Evolutionary conservation across 768 basidiomycete species (phyloP).

Genomic region (Sutorius australiensis): DNA sequence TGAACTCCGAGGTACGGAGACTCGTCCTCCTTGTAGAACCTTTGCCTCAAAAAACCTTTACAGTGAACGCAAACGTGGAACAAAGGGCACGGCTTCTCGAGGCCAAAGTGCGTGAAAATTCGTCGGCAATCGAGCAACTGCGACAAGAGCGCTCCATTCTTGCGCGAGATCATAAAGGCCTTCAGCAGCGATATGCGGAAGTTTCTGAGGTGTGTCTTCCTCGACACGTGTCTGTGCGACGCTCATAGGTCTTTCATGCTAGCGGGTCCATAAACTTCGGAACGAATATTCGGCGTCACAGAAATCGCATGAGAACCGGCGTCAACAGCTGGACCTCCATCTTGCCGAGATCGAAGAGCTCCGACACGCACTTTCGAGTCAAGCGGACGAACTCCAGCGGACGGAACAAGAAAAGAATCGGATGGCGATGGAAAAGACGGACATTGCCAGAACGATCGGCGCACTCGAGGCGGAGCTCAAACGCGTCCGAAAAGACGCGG

Average conservation of each 20-base stretch:
- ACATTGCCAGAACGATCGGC: constrained; percentile 64
- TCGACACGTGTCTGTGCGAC: background rate
- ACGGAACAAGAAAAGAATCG: constrained; percentile 62
- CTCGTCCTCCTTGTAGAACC: background rate
- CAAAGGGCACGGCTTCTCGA: constrained; percentile 72
- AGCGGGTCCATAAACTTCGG: constrained; percentile 62
- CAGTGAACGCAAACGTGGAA: constrained; percentile 65
- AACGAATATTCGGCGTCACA: constrained; percentile 59
- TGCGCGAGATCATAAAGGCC: constrained; percentile 62
- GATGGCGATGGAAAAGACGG: constrained; percentile 57
- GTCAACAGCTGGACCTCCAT: constrained; percentile 70
- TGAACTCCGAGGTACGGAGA: constrained; percentile 63
- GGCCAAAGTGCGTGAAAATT: constrained; percentile 63
- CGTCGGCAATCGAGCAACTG: constrained; percentile 66
- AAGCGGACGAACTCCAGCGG: constrained; percentile 58
- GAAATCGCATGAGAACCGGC: constrained; percentile 64
- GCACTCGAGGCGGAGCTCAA: constrained; percentile 68
- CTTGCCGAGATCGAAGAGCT: constrained; percentile 74
- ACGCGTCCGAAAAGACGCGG: constrained; percentile 73
- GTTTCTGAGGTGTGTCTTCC: constrained; percentile 55
- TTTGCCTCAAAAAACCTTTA: background rate
- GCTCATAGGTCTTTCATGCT: background rate
- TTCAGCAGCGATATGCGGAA: constrained; percentile 65
- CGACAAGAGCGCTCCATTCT: constrained; percentile 75
- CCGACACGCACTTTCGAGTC: constrained; percentile 58